A percentile compares a stretch with the other conserved stretches of the same genome.
Conservation (phyloP, 2,329 filamentous ascomycete genomes). For the Hypoxylon sp. region DNA sequence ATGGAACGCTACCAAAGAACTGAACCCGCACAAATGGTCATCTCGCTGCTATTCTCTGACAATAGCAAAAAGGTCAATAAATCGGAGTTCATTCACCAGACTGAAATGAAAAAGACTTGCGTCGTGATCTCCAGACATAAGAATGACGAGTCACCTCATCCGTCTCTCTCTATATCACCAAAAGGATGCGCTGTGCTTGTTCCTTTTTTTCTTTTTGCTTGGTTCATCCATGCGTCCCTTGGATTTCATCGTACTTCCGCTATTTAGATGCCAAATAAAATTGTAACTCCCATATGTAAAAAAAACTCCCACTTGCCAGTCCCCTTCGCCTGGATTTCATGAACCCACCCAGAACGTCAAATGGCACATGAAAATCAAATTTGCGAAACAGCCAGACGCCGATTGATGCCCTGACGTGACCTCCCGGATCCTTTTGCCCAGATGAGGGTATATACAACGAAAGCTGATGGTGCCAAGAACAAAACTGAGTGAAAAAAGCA, state of each 20-base stretch:
- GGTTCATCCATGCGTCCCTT: constrained; percentile 34
- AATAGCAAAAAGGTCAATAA: constrained; percentile 24
- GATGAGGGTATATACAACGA: constrained; percentile 55
- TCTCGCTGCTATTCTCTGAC: constrained; percentile 14
- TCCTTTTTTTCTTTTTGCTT: constrained; percentile 26
- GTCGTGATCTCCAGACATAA: constrained; percentile 37
- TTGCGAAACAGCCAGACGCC: constrained; percentile 48
- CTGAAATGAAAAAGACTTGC: constrained; percentile 39
- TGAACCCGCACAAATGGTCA: constrained; percentile 24
- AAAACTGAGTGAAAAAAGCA: constrained; percentile 32
- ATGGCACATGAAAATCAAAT: constrained; percentile 42
- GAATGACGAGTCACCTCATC: constrained; percentile 29
- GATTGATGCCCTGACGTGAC: constrained; percentile 52
- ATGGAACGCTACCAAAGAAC: constrained; percentile 28
- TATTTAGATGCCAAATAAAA: constrained; percentile 32
- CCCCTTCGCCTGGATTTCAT: constrained; percentile 35
- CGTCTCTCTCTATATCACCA: constrained; percentile 45
- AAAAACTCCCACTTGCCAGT: constrained; percentile 25
- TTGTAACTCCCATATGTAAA: constrained; percentile 40
- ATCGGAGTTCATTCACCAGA: constrained; percentile 32
- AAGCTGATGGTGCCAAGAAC: constrained; percentile 42
- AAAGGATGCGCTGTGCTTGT: constrained; percentile 33
- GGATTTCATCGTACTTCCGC: constrained; percentile 34
- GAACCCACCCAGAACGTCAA: constrained; percentile 37
- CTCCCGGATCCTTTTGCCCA: constrained; percentile 52